Conservation (phyloP, 73 alveolate species). For the Paraurostyla sp. region DNA sequence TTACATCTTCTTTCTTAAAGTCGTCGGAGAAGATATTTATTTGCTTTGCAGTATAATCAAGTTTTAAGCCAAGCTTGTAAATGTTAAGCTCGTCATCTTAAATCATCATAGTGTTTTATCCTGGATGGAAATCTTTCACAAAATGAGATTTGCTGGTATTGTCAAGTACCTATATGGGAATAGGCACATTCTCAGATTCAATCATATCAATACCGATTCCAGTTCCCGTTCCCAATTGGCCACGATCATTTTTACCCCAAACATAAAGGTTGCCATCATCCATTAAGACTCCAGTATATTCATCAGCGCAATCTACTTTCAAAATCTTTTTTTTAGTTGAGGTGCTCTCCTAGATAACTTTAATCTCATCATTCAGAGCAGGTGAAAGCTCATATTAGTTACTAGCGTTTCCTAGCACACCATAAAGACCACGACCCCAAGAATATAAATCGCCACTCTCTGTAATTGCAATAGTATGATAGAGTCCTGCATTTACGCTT, state of each 20-base stretch:
- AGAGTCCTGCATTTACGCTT: conserved; percentile 69
- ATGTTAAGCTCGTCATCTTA: conserved; percentile 46
- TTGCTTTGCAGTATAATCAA: conserved; percentile 63
- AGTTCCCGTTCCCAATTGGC: conserved; percentile 70
- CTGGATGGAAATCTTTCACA: conserved; percentile 55
- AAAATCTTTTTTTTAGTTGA: not conserved
- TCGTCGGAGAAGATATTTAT: conserved; percentile 51
- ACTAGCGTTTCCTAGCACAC: conserved; percentile 81
- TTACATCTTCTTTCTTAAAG: conserved; percentile 31
- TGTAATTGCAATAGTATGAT: conserved; percentile 62
- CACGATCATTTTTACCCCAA: conserved; percentile 79
- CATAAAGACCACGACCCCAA: conserved; percentile 85
- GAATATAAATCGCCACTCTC: conserved; percentile 62
- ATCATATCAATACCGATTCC: conserved; percentile 78
- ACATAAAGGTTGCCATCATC: conserved; percentile 65
- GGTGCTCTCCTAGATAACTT: conserved; percentile 37
- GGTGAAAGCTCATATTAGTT: conserved; percentile 68
- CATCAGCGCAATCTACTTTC: conserved; percentile 77
- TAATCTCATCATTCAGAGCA: conserved; percentile 55
- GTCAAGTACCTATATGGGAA: not conserved
- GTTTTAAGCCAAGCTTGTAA: conserved; percentile 70
- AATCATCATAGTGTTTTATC: conserved; percentile 75
- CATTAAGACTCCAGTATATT: conserved; percentile 62
- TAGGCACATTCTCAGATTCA: conserved; percentile 58
- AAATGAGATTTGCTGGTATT: not conserved